Percentiles rank a stretch among this genome's conserved stretches.
These are phyloP conservation scores for Cryoendolithus antarcticus DNA, from an alignment of 2,329 filamentous ascomycete genomes.

Conservation along the genomic window DNA sequence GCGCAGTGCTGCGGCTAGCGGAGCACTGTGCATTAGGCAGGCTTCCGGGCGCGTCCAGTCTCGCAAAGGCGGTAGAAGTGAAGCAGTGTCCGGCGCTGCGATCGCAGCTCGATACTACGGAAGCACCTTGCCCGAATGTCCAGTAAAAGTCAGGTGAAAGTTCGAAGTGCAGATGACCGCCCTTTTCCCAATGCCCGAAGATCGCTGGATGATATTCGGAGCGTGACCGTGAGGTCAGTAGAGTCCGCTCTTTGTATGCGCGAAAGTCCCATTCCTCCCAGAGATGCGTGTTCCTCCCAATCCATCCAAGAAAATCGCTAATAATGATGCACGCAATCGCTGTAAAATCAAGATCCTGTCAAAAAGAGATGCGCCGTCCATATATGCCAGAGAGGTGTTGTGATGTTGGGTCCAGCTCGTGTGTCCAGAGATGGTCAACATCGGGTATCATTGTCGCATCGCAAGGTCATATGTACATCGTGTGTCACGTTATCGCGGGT, in stretches of 20 bases:
- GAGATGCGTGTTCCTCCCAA: conserved; percentile 6
- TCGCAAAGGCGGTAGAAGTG: no score
- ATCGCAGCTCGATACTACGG: no score
- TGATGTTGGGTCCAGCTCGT: conserved; percentile 15
- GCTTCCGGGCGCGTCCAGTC: conserved; percentile 6
- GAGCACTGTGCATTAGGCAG: not conserved
- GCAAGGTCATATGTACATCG: conserved; percentile 25
- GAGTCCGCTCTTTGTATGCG: no score
- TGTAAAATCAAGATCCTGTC: conserved; percentile 22
- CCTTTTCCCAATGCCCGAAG: no score
- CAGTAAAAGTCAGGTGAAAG: no score
- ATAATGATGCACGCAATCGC: conserved; percentile 7
- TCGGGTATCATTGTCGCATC: conserved; percentile 27
- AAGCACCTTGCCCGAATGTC: no score
- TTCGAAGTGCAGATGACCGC: no score
- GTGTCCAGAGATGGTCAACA: conserved; percentile 30
- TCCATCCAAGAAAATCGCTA: conserved; percentile 5
- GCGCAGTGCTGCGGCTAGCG: conserved; percentile 1
- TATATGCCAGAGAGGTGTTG: conserved; percentile 28
- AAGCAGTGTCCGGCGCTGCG: no score
- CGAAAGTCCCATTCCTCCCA: conserved; percentile 7
- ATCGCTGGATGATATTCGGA: no score
- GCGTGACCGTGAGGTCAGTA: no score
- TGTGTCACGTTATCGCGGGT: conserved; percentile 30
- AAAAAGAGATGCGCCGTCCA: conserved; percentile 38